Evolutionary conservation across 2,329 filamentous ascomycete genomes (phyloP), one percentile per base, ranked within the genome.

Genomic region (Colletotrichum sp.): DNA sequence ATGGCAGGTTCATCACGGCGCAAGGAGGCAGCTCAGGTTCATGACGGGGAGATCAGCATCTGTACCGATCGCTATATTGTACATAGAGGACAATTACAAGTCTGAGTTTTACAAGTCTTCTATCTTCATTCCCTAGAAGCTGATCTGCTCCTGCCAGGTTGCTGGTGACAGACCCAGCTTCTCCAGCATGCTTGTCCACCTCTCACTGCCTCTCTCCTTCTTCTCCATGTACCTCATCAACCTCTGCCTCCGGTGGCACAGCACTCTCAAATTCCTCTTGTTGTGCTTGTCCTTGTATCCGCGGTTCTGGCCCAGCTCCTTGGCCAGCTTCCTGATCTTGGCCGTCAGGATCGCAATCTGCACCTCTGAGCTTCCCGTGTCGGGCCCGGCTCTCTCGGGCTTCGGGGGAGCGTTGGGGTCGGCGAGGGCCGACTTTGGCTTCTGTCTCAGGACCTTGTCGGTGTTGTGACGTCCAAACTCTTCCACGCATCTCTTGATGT

Each of bases 331-430:
- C 78, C 95, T 90, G 83, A 99, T 99, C 90, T 98, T 99, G 73
- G 95, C 92, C 5, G 97, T 99, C 83, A 99, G 86, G 80, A 99
- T 98, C 62, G 96, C 96, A 79, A 98, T 95, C 88, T 99, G 97
- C n/a, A 99, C 98, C 86, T 99, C 97, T 8, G 95, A 95, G 80
- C 95, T 98, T 44, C 97, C 97, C 1, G 96, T 99, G 83, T 99
- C 97, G 7, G 94, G 94, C 0, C 97, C 97, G n/a, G 93, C 92
- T 36, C 98, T 94, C 30, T 80, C 79, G 74, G 84, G 87, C 86
- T 80, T 85, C 75, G 85, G 84, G 80, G 84, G 82, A 18, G 80
- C 82, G 69, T 86, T 82, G 80, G 87, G 82, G 75, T 83, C 77
- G 82, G 82, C 64, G 82, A 88, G 80, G 52, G 88, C 86, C 49